Evolutionary conservation across 305 asterid genomes (phyloP).

Genomic region (Rubia balearica): DNA sequence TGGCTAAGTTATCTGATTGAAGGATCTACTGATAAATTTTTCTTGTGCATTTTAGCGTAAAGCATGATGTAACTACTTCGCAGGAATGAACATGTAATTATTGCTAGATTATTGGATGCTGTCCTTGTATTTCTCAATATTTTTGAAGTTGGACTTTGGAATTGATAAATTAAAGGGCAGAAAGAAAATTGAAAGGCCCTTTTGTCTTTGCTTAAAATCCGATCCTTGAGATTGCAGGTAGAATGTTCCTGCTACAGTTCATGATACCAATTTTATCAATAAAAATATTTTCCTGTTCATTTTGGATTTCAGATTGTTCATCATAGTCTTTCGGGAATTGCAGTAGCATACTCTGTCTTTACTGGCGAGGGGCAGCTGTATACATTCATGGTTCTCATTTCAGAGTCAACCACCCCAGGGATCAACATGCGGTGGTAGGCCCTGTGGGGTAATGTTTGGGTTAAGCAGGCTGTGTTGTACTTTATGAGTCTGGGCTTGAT

Average conservation of each 20-base stretch:
- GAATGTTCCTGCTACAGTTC: background rate
- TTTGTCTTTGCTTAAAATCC: slow-evolving; percentile 3
- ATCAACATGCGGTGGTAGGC: slow-evolving; percentile 90
- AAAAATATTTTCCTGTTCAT: slow-evolving; percentile 23
- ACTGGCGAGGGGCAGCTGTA: slow-evolving; percentile 96
- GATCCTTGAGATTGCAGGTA: background rate
- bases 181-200: background rate
- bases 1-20: background rate
- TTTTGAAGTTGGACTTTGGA: background rate
- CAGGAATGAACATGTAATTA: background rate
- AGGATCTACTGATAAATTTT: background rate
- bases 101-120: background rate
- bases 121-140: background rate
- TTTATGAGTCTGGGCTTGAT: slow-evolving; percentile 18
- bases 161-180: background rate
- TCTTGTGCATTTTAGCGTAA: background rate
- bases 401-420: slow-evolving; percentile 93
- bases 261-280: slow-evolving; percentile 7
- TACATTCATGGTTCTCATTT: slow-evolving; percentile 95
- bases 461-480: slow-evolving; percentile 8
- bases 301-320: slow-evolving; percentile 74
- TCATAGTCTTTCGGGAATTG: slow-evolving; percentile 85
- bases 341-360: slow-evolving; percentile 83
- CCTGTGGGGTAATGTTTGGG: slow-evolving; percentile 8
- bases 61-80: background rate